Base-by-base conservation (phyloP, 495 filamentous ascomycete genomes). In the Penicillium cosmopolitanum region DNA sequence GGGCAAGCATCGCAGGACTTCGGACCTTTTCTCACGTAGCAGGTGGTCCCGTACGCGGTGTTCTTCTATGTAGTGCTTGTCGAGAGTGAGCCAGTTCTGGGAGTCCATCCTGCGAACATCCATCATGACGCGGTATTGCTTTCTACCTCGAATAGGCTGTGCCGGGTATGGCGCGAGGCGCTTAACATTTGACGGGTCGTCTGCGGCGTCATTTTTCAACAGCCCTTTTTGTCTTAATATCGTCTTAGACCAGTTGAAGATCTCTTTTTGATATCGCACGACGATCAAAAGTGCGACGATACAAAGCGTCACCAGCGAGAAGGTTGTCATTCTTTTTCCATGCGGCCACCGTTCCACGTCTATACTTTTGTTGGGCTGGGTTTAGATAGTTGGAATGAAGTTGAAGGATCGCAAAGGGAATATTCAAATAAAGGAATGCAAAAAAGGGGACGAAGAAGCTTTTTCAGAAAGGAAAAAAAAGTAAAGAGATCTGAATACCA, bases 11-110 rank as follows among this genome's bases (percentile, higher is more conserved):
- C 79, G 76, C 0, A 85, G 53, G 5, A 84, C 82, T 43, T 82
- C 68, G 12, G 66, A 58, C 33, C 72, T 73, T 50, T 79, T 72
- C 1, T 71, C 68, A 6, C 64, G 50, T 5, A 85, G 73, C 53
- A 85, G 72, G 23, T 75, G 61, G 16, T 64, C 64, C 23, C 82
- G 73, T 25, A 83, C 71, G 2, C 63, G 57, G 63, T 83, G 80
- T 57, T 82, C 81, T 28, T 74, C 72, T 62, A 74, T 71, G 53
- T 85, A 85, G 55, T 77, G 74, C 44, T 79, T 73, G 64, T 85
- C 83, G 35, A 85, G 59, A 1, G 78, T 82, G 33, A 86, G 73
- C 84, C 82, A 86, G 46, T 84, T 82, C 43, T 71, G 65, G 16
- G 64, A 57, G 43, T 84, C 81, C 31, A 85, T 66, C 58, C 76